These are phyloP conservation scores for Harrya chromipes DNA, from an alignment of 768 basidiomycete genomes.

Conservation along the genomic window DNA sequence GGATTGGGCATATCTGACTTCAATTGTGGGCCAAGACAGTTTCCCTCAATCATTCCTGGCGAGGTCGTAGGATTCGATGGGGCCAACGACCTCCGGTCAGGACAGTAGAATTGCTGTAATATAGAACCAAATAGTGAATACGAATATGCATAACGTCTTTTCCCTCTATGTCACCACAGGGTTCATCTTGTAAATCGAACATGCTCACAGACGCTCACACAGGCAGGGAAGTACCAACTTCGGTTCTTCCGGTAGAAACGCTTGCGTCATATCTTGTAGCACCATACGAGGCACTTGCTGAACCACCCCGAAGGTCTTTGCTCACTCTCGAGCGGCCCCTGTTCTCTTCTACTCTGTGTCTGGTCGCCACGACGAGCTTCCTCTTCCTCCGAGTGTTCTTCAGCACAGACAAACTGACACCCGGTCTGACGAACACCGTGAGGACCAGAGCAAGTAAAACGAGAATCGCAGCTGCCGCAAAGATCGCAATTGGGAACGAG, in stretches of 20 bases:
- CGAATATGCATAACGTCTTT: slow-evolving; percentile 6
- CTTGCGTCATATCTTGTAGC: slow-evolving; percentile 9
- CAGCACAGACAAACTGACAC: slow-evolving; percentile 21
- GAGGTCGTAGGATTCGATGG: not conserved
- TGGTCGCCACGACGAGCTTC: not conserved
- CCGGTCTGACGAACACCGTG: slow-evolving; percentile 41
- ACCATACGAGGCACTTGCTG: slow-evolving; percentile 23
- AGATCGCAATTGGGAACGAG: slow-evolving; percentile 65
- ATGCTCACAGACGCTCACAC: not conserved
- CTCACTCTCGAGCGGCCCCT: slow-evolving; percentile 33
- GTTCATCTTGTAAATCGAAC: not conserved
- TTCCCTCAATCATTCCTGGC: no score
- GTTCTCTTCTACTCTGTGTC: slow-evolving; percentile 12
- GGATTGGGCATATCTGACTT: no score
- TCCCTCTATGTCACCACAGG: not conserved
- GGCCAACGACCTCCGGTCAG: not conserved
- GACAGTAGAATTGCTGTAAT: not conserved
- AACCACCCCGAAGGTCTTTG: slow-evolving; percentile 39
- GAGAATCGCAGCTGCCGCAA: slow-evolving; percentile 56
- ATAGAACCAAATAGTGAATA: slow-evolving; percentile 12
- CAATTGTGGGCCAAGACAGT: no score
- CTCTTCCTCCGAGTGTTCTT: slow-evolving; percentile 11
- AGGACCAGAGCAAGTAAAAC: slow-evolving; percentile 47
- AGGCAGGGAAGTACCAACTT: slow-evolving; percentile 4
- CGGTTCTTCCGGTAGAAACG: slow-evolving; percentile 4